Conservation (phyloP, 2,329 filamentous ascomycete genomes). For the Arthrobotrys pseudoclavata region DNA sequence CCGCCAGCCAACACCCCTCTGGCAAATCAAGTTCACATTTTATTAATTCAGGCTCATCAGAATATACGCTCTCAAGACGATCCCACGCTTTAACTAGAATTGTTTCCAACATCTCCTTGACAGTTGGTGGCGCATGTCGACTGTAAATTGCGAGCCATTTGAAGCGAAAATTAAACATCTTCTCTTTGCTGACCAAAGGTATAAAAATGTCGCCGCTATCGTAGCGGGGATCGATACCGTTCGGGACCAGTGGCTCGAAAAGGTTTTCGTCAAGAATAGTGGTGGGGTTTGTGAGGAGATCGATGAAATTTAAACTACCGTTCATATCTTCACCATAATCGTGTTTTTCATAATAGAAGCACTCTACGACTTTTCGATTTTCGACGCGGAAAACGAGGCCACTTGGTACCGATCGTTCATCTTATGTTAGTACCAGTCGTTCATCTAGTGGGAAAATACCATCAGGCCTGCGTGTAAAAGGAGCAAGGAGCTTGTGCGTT, state of each 20-base stretch:
- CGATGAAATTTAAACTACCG: not conserved
- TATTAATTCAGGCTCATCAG: not conserved
- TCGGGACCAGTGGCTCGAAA: conserved; percentile 1
- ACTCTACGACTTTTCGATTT: not conserved
- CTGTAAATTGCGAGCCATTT: conserved; percentile 13
- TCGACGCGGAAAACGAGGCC: conserved; percentile 19
- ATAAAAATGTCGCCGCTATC: not conserved
- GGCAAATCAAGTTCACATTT: not conserved
- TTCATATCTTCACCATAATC: not conserved
- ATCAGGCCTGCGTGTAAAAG: not conserved
- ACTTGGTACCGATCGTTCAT: not conserved
- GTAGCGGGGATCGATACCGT: not conserved
- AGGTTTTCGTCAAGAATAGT: conserved; percentile 29
- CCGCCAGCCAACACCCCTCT: conserved; percentile 21
- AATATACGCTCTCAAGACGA: not conserved
- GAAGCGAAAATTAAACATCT: conserved; percentile 16
- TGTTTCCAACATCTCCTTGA: conserved; percentile 9
- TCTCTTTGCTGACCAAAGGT: conserved; percentile 19
- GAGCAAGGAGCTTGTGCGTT: conserved; percentile 24
- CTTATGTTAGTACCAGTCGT: not conserved
- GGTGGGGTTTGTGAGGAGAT: not conserved
- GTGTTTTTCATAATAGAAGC: not conserved
- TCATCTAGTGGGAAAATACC: not conserved
- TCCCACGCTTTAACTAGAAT: conserved; percentile 14
- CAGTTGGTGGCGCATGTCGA: conserved; percentile 1